Evolutionary conservation across 345 rosid genomes (phyloP).

Genomic region (Viola odorata): DNA sequence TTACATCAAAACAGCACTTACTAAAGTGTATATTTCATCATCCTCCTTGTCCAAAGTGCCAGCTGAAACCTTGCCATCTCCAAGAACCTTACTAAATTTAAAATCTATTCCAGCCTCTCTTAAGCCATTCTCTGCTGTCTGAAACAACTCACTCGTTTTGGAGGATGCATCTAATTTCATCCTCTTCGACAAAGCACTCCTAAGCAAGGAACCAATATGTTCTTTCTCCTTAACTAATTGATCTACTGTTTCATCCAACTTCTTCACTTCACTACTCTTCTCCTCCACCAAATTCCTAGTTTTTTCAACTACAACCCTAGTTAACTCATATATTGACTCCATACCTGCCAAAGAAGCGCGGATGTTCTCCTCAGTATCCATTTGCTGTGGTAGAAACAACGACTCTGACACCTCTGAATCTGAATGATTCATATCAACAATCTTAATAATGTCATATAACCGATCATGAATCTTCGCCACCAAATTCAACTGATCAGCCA

Average conservation of each 20-base stretch:
- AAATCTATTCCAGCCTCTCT: slow-evolving; percentile 67
- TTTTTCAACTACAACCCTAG: slow-evolving; percentile 57
- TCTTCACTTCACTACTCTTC: slow-evolving; percentile 56
- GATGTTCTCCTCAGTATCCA: slow-evolving; percentile 72
- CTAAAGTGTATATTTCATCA: slow-evolving; percentile 81
- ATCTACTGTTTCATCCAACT: slow-evolving; percentile 64
- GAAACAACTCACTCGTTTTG: slow-evolving; percentile 57
- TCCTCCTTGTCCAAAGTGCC: slow-evolving; percentile 43
- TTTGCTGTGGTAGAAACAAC: slow-evolving; percentile 78
- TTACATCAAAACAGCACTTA: slow-evolving; percentile 24
- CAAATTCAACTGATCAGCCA: slow-evolving; percentile 76
- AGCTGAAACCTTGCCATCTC: slow-evolving; percentile 33
- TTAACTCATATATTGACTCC: slow-evolving; percentile 76
- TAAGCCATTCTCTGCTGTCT: slow-evolving; percentile 83
- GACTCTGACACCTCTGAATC: slow-evolving; percentile 79
- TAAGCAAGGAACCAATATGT: slow-evolving; percentile 76
- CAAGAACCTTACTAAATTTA: slow-evolving; percentile 44
- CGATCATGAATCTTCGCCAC: slow-evolving; percentile 74
- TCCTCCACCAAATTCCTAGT: slow-evolving; percentile 54
- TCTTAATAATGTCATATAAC: slow-evolving; percentile 50
- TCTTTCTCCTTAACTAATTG: slow-evolving; percentile 76
- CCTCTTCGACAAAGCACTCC: slow-evolving; percentile 82
- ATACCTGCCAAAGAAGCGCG: slow-evolving; percentile 88
- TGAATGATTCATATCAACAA: slow-evolving; percentile 50
- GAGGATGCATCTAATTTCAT: slow-evolving; percentile 50